phyloP scores from a whole-genome alignment of 2,329 filamentous ascomycete species.

The Didymella sp. region DNA sequence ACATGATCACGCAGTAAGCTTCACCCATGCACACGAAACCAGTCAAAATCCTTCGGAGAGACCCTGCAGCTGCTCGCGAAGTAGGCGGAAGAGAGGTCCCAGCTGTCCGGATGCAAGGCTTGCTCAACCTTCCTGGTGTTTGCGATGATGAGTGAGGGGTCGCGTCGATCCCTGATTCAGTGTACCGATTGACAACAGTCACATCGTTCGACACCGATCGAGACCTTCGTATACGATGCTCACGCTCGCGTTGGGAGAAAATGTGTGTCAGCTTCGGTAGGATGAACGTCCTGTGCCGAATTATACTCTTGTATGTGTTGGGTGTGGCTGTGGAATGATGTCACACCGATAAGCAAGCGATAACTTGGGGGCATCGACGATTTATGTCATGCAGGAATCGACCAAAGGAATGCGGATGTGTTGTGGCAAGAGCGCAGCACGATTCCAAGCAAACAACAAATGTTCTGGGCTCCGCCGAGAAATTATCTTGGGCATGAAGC shows the following conservation, averaged over 20 bases:
- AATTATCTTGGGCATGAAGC: neutral
- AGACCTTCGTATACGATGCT: neutral
- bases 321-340: slow-evolving; percentile 7
- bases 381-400: neutral
- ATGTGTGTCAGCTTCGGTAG: slow-evolving; percentile 2
- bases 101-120: slow-evolving; percentile 4
- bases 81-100: neutral
- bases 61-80: slow-evolving; percentile 5
- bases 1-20: slow-evolving; percentile 4
- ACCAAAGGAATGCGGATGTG: neutral
- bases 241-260: neutral
- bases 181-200: slow-evolving; percentile 3
- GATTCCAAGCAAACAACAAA: neutral
- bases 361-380: slow-evolving; percentile 8
- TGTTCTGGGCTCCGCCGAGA: neutral
- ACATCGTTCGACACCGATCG: neutral
- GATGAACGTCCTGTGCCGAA: slow-evolving; percentile 9
- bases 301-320: neutral
- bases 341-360: slow-evolving; percentile 15
- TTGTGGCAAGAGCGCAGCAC: neutral
- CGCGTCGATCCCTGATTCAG: slow-evolving; percentile 9
- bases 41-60: neutral
- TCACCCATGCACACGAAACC: neutral
- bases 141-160: slow-evolving; percentile 12
- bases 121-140: neutral